phyloP scores from a whole-genome alignment of 768 basidiomycete species.

The Tulasnella sp. region DNA sequence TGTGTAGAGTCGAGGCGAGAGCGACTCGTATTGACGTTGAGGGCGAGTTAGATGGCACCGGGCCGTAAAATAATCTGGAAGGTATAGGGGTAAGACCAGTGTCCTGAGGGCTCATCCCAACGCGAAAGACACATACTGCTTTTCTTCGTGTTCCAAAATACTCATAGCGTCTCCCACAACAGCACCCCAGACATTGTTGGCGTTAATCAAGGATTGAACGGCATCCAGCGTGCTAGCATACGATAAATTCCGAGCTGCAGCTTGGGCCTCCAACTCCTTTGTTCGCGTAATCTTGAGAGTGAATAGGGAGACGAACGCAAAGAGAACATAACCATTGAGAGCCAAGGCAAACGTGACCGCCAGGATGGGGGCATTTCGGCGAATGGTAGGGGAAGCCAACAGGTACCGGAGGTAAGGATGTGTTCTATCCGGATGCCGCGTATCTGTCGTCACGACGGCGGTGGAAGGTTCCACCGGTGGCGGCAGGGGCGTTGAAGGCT shows the following conservation, averaged over 20 bases:
- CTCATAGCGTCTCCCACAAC: constrained; percentile 60
- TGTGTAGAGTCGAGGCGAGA: constrained; percentile 63
- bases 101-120: not conserved
- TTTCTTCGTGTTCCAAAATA: constrained; percentile 62
- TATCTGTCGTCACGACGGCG: not conserved
- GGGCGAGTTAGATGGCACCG: constrained; percentile 42
- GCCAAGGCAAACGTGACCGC: not conserved
- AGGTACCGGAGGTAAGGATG: not conserved
- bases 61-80: constrained; percentile 32
- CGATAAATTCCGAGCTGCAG: not conserved
- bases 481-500: not conserved
- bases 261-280: not conserved
- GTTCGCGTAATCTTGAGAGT: constrained; percentile 8
- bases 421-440: not conserved
- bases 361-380: constrained; percentile 8
- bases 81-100: not conserved
- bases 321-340: constrained; percentile 8
- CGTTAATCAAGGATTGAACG: constrained; percentile 56
- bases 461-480: not conserved
- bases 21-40: constrained; percentile 56
- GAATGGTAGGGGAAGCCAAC: not conserved
- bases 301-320: not conserved
- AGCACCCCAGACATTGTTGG: constrained; percentile 67
- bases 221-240: constrained; percentile 51
- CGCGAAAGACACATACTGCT: constrained; percentile 39